phyloP scores from a whole-genome alignment of 1,284 basidiomycete species.

The Tausonia pullulans region DNA sequence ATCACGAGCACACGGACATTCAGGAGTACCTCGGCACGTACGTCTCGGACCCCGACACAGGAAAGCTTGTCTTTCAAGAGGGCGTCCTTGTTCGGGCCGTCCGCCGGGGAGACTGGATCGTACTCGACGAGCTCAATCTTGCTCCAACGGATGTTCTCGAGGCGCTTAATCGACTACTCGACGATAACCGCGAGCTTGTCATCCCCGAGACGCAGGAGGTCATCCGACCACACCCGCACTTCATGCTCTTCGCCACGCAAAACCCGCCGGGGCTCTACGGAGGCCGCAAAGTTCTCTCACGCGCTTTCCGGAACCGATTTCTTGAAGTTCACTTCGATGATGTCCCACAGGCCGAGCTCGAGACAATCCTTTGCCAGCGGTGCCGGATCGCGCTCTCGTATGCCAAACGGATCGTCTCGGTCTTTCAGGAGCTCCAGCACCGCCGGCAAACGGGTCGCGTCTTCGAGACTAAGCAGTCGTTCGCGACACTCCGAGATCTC shows the following conservation, averaged over 20 bases:
- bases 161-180: conserved; percentile 88
- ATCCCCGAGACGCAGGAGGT: conserved; percentile 96
- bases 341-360: conserved; percentile 85
- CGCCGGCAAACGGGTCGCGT: conserved; percentile 80
- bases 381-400: conserved; percentile 88
- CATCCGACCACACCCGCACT: conserved; percentile 83
- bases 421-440: conserved; percentile 88
- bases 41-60: conserved; percentile 79
- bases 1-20: conserved; percentile 98
- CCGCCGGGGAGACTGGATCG: conserved; percentile 91
- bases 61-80: conserved; percentile 88
- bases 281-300: conserved; percentile 86
- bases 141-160: conserved; percentile 98
- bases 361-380: conserved; percentile 80
- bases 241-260: conserved; percentile 97
- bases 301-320: conserved; percentile 97
- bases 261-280: conserved; percentile 97
- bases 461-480: conserved; percentile 95
- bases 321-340: conserved; percentile 97
- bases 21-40: conserved; percentile 98
- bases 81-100: conserved; percentile 88
- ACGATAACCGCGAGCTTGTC: conserved; percentile 94
- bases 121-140: conserved; percentile 93
- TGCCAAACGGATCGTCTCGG: conserved; percentile 76
- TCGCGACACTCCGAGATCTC: conserved; percentile 90